phyloP scores from a whole-genome alignment of 768 basidiomycete species.

The Lentinula sp. region DNA sequence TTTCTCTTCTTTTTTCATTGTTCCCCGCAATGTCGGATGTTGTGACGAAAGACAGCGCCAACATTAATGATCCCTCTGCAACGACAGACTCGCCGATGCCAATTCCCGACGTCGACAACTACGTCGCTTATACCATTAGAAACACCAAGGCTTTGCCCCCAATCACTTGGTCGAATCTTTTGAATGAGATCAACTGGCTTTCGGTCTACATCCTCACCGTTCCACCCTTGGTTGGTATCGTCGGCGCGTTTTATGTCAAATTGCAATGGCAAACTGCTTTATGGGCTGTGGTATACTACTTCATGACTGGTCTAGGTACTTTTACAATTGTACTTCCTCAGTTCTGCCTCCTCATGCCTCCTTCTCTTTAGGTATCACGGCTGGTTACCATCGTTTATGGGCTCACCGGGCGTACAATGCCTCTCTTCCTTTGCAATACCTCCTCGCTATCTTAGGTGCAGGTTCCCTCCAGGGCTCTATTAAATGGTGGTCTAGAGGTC shows the following conservation, averaged over 20 bases:
- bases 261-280: slow-evolving; percentile 63
- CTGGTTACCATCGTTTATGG: slow-evolving; percentile 97
- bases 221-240: slow-evolving; percentile 53
- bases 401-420: slow-evolving; percentile 96
- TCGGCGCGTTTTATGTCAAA: slow-evolving; percentile 47
- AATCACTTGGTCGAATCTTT: slow-evolving; percentile 35
- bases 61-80: neutral
- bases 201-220: slow-evolving; percentile 51
- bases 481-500: slow-evolving; percentile 93
- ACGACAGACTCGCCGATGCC: slow-evolving; percentile 15
- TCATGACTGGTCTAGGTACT: slow-evolving; percentile 65
- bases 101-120: slow-evolving; percentile 45
- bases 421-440: slow-evolving; percentile 75
- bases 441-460: slow-evolving; percentile 77
- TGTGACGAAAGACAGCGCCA: slow-evolving; percentile 1
- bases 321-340: slow-evolving; percentile 17
- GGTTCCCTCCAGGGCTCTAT: slow-evolving; percentile 97
- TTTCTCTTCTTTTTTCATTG: neutral
- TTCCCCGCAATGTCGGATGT: slow-evolving; percentile 4
- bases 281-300: slow-evolving; percentile 67
- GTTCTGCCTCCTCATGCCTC: slow-evolving; percentile 19
- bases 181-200: slow-evolving; percentile 50
- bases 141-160: slow-evolving; percentile 45
- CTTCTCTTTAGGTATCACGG: slow-evolving; percentile 65
- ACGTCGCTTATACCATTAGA: slow-evolving; percentile 47